Evolutionary conservation across 164 flowering plant genomes (phyloP).

Genomic region (Santalum album): DNA sequence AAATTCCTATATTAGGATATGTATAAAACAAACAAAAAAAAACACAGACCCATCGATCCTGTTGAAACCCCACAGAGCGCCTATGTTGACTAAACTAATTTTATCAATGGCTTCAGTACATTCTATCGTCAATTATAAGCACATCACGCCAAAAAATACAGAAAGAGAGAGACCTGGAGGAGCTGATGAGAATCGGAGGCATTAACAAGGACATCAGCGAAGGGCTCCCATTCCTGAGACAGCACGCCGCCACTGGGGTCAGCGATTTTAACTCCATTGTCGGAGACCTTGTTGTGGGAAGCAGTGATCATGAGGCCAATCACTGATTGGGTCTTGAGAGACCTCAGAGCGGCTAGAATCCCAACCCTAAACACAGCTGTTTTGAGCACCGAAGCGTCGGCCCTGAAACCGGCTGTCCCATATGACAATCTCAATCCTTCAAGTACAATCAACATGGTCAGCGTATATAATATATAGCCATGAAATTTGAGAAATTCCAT

Average conservation of each 20-base stretch:
- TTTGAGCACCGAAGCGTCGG: conserved; percentile 61
- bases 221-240: conserved; percentile 89
- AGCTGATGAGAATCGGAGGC: conserved; percentile 44
- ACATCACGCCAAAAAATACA: neutral
- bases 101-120: no score
- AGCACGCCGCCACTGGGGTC: conserved; percentile 90
- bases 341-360: conserved; percentile 66
- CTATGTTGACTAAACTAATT: no score
- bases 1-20: no score
- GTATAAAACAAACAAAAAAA: neutral
- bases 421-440: conserved; percentile 69
- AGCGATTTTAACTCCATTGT: conserved; percentile 83
- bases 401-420: conserved; percentile 90
- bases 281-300: conserved; percentile 74
- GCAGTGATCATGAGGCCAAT: conserved; percentile 94
- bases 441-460: neutral
- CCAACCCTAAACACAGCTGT: conserved; percentile 74
- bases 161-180: conserved; percentile 30
- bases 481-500: neutral
- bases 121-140: no score
- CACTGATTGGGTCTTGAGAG: conserved; percentile 50
- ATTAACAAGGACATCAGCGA: conserved; percentile 75
- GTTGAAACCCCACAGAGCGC: no score
- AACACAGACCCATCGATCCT: no score
- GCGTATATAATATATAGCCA: neutral